These are phyloP conservation scores for Carallia pectinifolia DNA, from an alignment of 345 rosid genomes.

Conservation along the genomic window DNA sequence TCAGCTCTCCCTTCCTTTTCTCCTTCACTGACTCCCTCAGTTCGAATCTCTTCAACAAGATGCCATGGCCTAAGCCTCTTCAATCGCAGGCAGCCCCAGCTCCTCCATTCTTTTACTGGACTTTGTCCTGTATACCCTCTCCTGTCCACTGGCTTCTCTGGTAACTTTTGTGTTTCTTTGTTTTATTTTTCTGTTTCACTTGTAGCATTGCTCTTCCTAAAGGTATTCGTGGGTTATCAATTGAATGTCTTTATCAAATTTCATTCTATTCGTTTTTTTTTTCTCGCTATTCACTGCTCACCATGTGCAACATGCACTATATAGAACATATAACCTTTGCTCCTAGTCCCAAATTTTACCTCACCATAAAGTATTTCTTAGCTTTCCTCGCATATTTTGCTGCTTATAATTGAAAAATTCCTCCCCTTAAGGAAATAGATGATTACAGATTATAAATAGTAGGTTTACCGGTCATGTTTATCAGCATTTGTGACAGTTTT, in stretches of 20 bases:
- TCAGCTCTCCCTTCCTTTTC: conserved; percentile 63
- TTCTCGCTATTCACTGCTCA: not conserved
- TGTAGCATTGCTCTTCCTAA: too few relatives aligned
- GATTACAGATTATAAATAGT: too few relatives aligned
- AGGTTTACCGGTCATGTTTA: too few relatives aligned
- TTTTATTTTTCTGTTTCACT: not conserved
- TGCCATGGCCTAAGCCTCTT: conserved; percentile 25
- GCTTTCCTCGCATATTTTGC: not conserved
- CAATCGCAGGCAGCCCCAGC: conserved; percentile 23
- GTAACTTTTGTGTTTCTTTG: conserved; percentile 23
- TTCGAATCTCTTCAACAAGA: conserved; percentile 33
- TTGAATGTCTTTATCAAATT: not conserved
- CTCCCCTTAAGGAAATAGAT: too few relatives aligned
- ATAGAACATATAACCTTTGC: not conserved
- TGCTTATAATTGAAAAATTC: not conserved
- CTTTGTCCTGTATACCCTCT: conserved; percentile 52
- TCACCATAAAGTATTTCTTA: not conserved
- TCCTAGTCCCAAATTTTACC: not conserved
- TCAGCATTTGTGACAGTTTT: too few relatives aligned
- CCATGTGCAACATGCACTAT: too few relatives aligned
- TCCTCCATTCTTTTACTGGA: conserved; percentile 47
- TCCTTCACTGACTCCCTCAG: conserved; percentile 22
- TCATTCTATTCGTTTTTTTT: not conserved
- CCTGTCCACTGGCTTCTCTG: conserved; percentile 47
- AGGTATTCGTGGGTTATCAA: too few relatives aligned